These are phyloP conservation scores for Hericium coralloides DNA, from an alignment of 768 basidiomycete species.

Conservation along the genomic window DNA sequence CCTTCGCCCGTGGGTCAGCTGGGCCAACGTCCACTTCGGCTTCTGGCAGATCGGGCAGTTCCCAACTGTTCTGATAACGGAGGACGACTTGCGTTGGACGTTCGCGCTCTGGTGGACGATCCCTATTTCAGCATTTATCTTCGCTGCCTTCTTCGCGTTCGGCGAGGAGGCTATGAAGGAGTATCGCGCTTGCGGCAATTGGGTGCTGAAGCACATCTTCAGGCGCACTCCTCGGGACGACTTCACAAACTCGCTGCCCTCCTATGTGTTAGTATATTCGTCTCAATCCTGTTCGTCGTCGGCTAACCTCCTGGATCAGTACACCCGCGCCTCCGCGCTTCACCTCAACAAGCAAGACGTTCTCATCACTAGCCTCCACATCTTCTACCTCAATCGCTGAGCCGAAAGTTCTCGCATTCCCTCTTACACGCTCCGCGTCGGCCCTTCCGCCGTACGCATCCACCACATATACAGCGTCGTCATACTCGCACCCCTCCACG, in stretches of 20 bases:
- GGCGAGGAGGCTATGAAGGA: not conserved
- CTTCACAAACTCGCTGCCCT: not conserved
- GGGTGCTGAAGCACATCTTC: not conserved
- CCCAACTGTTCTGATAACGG: not conserved
- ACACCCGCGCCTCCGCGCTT: not conserved
- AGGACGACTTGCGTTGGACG: not conserved
- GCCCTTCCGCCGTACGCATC: not conserved
- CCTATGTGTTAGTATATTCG: not conserved
- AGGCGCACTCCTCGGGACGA: not conserved
- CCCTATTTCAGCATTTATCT: not conserved
- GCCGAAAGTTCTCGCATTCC: not conserved
- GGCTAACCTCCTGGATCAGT: not conserved
- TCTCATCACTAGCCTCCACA: not conserved
- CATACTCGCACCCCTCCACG: not conserved
- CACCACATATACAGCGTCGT: not conserved
- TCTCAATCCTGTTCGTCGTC: not conserved
- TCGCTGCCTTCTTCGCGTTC: not conserved
- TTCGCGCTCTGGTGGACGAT: not conserved
- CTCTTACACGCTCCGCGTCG: not conserved
- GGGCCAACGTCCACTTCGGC: constrained; percentile 29
- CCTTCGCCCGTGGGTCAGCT: constrained; percentile 26
- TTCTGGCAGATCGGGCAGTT: constrained; percentile 13
- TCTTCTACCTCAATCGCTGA: not conserved
- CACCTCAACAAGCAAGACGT: not conserved
- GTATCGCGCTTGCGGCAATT: not conserved